Evolutionary conservation across 352 stramenopile genomes (phyloP).

Genomic region (Globisporangium takayamanum): DNA sequence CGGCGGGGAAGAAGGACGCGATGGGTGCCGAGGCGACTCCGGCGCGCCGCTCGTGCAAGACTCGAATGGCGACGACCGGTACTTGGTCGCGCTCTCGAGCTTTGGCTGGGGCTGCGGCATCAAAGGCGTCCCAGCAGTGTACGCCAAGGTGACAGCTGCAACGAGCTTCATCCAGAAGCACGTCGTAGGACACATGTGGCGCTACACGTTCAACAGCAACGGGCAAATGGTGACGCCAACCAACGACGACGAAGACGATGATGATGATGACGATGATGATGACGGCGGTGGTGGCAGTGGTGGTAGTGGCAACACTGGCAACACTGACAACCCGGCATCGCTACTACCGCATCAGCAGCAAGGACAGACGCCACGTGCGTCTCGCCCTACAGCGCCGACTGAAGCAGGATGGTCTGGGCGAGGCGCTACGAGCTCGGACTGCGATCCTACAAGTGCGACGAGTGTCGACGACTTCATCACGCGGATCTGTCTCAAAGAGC

Average conservation of each 20-base stretch:
- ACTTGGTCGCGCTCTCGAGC: constrained; percentile 26
- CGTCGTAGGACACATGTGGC: constrained; percentile 19
- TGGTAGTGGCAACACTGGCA: background rate
- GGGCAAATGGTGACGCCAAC: background rate
- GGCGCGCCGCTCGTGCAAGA: constrained; percentile 24
- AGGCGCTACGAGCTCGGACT: background rate
- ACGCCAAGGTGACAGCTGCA: constrained; percentile 20
- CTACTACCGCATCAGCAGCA: background rate
- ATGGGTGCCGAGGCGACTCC: constrained; percentile 36
- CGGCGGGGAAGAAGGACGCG: constrained; percentile 26
- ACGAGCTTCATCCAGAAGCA: constrained; percentile 26
- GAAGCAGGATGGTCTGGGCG: background rate
- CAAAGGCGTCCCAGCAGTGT: constrained; percentile 26
- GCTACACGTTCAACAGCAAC: constrained; percentile 4
- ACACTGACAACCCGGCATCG: background rate
- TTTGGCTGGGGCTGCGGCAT: constrained; percentile 29
- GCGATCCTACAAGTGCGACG: background rate
- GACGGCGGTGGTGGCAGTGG: background rate
- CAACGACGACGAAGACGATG: background rate
- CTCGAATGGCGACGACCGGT: background rate
- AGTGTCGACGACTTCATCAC: constrained; percentile 10
- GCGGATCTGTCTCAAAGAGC: constrained; percentile 10
- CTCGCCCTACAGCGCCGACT: background rate
- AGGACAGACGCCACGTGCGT: background rate
- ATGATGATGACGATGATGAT: background rate